phyloP scores from a whole-genome alignment of 768 basidiomycete species.

The Hemileccinum rubropunctum region DNA sequence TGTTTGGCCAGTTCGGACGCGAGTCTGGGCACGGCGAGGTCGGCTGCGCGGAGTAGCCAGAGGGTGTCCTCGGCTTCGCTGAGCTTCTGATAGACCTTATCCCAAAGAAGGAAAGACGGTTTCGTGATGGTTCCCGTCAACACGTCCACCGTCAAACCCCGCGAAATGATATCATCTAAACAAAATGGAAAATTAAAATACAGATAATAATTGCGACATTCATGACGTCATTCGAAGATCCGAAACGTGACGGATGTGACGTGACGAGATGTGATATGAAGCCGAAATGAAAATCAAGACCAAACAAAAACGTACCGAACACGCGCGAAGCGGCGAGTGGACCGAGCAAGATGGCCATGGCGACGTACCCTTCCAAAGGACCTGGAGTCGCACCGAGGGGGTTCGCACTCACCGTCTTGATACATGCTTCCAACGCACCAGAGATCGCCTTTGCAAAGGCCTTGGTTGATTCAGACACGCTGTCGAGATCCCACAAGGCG shows the following conservation, averaged over 20 bases:
- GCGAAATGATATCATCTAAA: slow-evolving; percentile 45
- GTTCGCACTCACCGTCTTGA: slow-evolving; percentile 65
- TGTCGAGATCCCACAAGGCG: slow-evolving; percentile 49
- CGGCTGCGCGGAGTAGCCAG: slow-evolving; percentile 73
- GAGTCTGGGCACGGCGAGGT: slow-evolving; percentile 48
- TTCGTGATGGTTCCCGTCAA: slow-evolving; percentile 55
- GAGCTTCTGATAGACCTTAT: slow-evolving; percentile 80
- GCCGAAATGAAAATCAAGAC: slow-evolving; percentile 1
- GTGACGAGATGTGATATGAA: neutral
- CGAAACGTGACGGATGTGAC: no score
- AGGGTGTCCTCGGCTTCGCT: slow-evolving; percentile 56
- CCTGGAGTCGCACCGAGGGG: slow-evolving; percentile 58
- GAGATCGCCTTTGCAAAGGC: slow-evolving; percentile 54
- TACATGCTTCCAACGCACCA: slow-evolving; percentile 62
- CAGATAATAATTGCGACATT: no score
- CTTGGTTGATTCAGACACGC: slow-evolving; percentile 26
- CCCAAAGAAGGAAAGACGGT: slow-evolving; percentile 84
- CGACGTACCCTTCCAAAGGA: slow-evolving; percentile 84
- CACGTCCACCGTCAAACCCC: slow-evolving; percentile 46
- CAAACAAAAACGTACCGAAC: slow-evolving; percentile 62
- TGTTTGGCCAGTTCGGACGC: slow-evolving; percentile 50
- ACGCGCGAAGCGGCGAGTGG: slow-evolving; percentile 48
- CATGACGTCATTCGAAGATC: no score
- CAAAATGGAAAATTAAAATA: no score
- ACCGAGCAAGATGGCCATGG: slow-evolving; percentile 64